Evolutionary conservation across 805 yeast species (phyloP).

Genomic region (Wickerhamiella kurtzmanii): DNA sequence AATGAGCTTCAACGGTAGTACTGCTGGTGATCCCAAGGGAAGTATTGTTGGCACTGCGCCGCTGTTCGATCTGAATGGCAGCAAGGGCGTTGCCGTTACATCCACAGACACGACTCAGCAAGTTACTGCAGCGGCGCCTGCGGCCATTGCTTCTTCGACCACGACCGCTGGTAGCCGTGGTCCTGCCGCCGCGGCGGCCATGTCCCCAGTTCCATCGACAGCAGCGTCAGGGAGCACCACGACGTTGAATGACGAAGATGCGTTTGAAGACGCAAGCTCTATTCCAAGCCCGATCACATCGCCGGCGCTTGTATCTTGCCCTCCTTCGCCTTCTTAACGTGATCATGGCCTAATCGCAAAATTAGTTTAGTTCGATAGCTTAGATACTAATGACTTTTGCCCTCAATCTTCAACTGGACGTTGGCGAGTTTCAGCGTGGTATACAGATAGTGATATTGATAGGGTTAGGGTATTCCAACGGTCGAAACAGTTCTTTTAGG

Average conservation of each 20-base stretch:
- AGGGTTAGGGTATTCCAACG: too few relatives aligned
- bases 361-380: too few relatives aligned
- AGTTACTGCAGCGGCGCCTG: neutral
- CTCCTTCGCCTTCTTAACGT: slow-evolving; percentile 19
- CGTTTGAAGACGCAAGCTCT: slow-evolving; percentile 14
- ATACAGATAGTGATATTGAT: too few relatives aligned
- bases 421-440: too few relatives aligned
- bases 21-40: neutral
- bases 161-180: neutral
- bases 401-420: too few relatives aligned
- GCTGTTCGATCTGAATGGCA: too few relatives aligned
- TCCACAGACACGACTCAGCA: neutral
- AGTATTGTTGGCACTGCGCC: neutral
- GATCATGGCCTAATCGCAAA: too few relatives aligned
- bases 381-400: too few relatives aligned
- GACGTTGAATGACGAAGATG: slow-evolving; percentile 9
- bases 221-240: neutral
- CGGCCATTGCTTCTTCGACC: neutral
- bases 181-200: neutral
- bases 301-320: slow-evolving; percentile 18
- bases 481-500: too few relatives aligned
- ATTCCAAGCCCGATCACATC: slow-evolving; percentile 13
- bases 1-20: neutral
- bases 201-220: neutral
- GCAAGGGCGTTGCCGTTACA: neutral